Conservation (phyloP, 495 filamentous ascomycete genomes). For the Hypoxylon lienhwacheense region DNA sequence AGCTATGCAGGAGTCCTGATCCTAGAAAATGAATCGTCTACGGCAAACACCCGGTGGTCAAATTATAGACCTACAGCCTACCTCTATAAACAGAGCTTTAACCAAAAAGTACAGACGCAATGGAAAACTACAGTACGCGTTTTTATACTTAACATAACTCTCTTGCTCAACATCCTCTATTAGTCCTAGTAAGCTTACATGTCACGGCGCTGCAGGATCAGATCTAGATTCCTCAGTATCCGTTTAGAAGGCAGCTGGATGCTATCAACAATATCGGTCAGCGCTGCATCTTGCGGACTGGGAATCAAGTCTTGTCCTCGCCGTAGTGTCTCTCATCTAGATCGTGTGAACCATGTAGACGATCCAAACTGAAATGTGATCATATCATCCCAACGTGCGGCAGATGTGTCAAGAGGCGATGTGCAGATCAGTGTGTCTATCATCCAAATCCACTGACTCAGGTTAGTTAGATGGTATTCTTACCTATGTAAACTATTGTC, state of each 20-base stretch:
- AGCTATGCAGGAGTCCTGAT: neutral
- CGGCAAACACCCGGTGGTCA: slow-evolving; percentile 33
- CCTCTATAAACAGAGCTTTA: slow-evolving; percentile 18
- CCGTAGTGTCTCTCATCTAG: slow-evolving; percentile 11
- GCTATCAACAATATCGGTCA: neutral
- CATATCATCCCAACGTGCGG: slow-evolving; percentile 40
- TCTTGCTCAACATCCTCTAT: neutral
- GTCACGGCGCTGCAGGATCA: slow-evolving; percentile 5
- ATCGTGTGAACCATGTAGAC: slow-evolving; percentile 38
- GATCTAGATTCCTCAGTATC: slow-evolving; percentile 4
- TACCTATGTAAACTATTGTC: neutral
- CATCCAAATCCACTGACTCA: slow-evolving; percentile 40
- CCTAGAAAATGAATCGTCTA: slow-evolving; percentile 26
- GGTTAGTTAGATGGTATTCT: slow-evolving; percentile 19
- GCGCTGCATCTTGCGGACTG: slow-evolving; percentile 2
- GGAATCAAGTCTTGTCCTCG: slow-evolving; percentile 14
- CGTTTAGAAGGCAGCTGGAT: slow-evolving; percentile 5
- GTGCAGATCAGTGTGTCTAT: slow-evolving; percentile 38
- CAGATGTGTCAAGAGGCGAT: slow-evolving; percentile 37
- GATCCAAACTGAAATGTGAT: slow-evolving; percentile 40
- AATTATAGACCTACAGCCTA: slow-evolving; percentile 37
- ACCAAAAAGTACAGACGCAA: slow-evolving; percentile 38
- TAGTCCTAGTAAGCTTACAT: slow-evolving; percentile 9
- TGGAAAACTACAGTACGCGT: slow-evolving; percentile 39
- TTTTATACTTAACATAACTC: no score